Evolutionary conservation across 257 asterid species (phyloP).

Genomic region (Gentiana straminea): DNA sequence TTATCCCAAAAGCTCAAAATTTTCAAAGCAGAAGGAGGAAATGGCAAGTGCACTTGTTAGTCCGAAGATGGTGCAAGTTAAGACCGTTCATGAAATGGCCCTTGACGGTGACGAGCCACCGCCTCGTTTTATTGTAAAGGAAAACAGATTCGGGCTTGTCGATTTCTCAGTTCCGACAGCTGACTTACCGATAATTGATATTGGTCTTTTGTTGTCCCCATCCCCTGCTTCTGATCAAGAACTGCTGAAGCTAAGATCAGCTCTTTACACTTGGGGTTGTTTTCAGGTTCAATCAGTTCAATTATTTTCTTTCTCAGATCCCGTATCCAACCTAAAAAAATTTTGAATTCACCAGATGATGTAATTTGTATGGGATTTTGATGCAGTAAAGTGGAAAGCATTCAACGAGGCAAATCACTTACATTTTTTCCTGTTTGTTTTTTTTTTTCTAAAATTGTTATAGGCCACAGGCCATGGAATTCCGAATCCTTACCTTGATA

Average conservation of each 20-base stretch:
- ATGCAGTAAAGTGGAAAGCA: background rate
- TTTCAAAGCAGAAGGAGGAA: background rate
- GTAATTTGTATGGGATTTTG: too few relatives aligned
- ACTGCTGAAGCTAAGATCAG: conserved; percentile 14
- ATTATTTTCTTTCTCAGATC: background rate
- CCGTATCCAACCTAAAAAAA: too few relatives aligned
- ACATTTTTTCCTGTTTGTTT: background rate
- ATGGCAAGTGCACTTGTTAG: background rate
- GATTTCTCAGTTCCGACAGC: conserved; percentile 9
- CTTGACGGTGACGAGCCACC: conserved; percentile 9
- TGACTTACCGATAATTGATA: conserved; percentile 12
- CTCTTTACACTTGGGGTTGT: conserved; percentile 14
- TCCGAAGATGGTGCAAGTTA: background rate
- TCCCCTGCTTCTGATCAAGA: conserved; percentile 12
- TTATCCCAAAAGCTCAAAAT: too few relatives aligned
- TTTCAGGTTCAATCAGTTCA: conserved; percentile 11
- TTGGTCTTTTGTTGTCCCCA: conserved; percentile 8
- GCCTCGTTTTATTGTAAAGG: conserved; percentile 2
- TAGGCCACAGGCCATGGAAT: conserved; percentile 8
- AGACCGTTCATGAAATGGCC: conserved; percentile 8
- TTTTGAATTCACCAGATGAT: too few relatives aligned
- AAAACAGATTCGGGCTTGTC: conserved; percentile 4
- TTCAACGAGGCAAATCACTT: background rate
- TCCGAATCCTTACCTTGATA: conserved; percentile 5
- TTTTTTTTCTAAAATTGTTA: background rate